Evolutionary conservation across 306 rosid genomes (phyloP), one percentile per base, ranked within the genome.

Genomic region (Castanea mollissima): DNA sequence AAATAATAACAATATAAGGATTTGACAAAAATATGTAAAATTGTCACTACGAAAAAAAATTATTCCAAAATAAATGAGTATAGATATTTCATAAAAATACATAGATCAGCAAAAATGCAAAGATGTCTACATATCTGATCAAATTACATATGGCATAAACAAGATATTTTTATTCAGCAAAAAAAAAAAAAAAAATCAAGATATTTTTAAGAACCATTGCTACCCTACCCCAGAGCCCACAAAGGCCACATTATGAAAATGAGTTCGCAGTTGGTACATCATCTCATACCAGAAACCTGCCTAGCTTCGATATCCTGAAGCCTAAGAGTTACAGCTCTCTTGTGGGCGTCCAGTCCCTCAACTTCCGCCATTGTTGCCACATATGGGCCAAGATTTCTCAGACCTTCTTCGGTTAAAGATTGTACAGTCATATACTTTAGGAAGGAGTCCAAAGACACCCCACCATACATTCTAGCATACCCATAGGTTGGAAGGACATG

Each of bases 401-500:
- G 86, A 78, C 99, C 99, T 56, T 93, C 99, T 84, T 93, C 99
- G 0, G 99, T 89, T 73, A 95, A 89, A 84, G 99, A 95, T 79
- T 95, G 99, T 73, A 95, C 86, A 0, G 98, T 95, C 83, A 95
- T 95, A 90, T 91, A 95, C 88, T 91, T 95, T 7, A 91, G 89
- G 84, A 95, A 93, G 5, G 98, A 93, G 90, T 95, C 99, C 76
- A 95, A 79, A 15, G 99, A 88, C 78, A 93, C 98, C 32, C 99
- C 99, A n/a, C 97, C 81, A 13, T 95, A 95, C 99, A 95, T 95
- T 77, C 97, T 88, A 14, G 99, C 98, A 88, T 95, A 95, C 18
- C 98, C 99, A 35, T 95, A 95, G 6, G 99, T 93, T 23, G 99
- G 99, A 85, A 95, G 99, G 86, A 95, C 99, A 31, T 95, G 99